Conservation (phyloP, 78 protist species). For the Neovahlkampfia damariscottae region DNA sequence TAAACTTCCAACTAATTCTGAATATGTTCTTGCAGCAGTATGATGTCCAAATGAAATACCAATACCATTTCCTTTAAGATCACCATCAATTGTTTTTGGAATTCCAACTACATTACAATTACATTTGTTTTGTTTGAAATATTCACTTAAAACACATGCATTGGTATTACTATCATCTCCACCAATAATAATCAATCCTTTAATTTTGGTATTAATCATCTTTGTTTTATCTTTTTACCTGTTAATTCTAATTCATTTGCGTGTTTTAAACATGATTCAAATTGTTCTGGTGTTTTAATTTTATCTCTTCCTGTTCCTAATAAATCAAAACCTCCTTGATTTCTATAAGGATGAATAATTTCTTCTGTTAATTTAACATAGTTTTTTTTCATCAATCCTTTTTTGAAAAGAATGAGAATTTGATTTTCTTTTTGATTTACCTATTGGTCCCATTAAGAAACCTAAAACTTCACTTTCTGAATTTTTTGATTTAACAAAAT, state of each 20-base stretch:
- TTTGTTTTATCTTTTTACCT: background rate
- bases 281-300: constrained; percentile 25
- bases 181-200: constrained; percentile 39
- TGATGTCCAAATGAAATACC: constrained; percentile 56
- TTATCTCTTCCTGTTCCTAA: constrained; percentile 31
- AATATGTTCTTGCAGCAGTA: constrained; percentile 34
- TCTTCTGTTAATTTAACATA: constrained; percentile 7
- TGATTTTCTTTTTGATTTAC: no score
- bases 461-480: constrained; percentile 14
- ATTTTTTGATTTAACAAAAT: constrained; percentile 2
- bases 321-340: constrained; percentile 36
- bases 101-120: constrained; percentile 36
- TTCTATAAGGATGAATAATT: constrained; percentile 16
- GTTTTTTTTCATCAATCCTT: background rate
- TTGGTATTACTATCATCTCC: constrained; percentile 63
- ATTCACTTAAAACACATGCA: constrained; percentile 45
- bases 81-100: constrained; percentile 66
- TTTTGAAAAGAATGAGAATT: constrained; percentile 4
- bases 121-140: constrained; percentile 5
- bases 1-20: constrained; percentile 37
- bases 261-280: no score
- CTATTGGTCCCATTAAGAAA: constrained; percentile 31
- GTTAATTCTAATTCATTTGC: no score
- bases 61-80: constrained; percentile 25
- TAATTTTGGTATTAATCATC: background rate